phyloP scores from a whole-genome alignment of 2,329 filamentous ascomycete species.

The Akanthomyces muscarius region DNA sequence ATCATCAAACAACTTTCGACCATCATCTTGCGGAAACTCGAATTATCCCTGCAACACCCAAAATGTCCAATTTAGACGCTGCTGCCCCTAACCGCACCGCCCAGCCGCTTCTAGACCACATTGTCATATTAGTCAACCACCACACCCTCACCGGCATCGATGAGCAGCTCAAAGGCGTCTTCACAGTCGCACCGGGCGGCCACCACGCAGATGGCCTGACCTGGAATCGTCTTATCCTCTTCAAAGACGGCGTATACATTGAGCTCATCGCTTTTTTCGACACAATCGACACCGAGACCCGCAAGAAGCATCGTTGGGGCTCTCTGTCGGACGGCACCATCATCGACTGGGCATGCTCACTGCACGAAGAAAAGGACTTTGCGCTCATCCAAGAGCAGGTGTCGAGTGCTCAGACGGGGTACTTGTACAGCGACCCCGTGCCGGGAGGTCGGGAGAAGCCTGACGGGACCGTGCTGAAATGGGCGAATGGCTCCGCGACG shows the following conservation, averaged over 20 bases:
- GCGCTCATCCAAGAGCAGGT: slow-evolving; percentile 35
- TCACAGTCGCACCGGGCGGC: slow-evolving; percentile 58
- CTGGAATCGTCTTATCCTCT: slow-evolving; percentile 58
- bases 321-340: slow-evolving; percentile 43
- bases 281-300: slow-evolving; percentile 35
- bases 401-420: slow-evolving; percentile 27
- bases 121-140: slow-evolving; percentile 59
- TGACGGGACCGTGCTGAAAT: slow-evolving; percentile 55
- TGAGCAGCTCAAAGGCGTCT: slow-evolving; percentile 46
- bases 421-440: slow-evolving; percentile 46
- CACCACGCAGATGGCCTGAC: slow-evolving; percentile 57
- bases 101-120: slow-evolving; percentile 50
- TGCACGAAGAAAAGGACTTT: slow-evolving; percentile 35
- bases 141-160: slow-evolving; percentile 44
- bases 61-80: not conserved
- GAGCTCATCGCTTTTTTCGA: slow-evolving; percentile 62
- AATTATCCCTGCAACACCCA: too few relatives aligned
- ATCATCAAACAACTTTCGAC: not conserved
- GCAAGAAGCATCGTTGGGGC: slow-evolving; percentile 56
- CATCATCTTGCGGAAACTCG: not conserved
- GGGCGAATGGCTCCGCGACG: slow-evolving; percentile 50
- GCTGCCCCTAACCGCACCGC: not conserved
- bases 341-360: slow-evolving; percentile 59
- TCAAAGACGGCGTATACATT: slow-evolving; percentile 61
- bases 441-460: slow-evolving; percentile 51